These are phyloP conservation scores for Cucurbita moschata DNA, from an alignment of 306 rosid genomes.

Conservation along the genomic window DNA sequence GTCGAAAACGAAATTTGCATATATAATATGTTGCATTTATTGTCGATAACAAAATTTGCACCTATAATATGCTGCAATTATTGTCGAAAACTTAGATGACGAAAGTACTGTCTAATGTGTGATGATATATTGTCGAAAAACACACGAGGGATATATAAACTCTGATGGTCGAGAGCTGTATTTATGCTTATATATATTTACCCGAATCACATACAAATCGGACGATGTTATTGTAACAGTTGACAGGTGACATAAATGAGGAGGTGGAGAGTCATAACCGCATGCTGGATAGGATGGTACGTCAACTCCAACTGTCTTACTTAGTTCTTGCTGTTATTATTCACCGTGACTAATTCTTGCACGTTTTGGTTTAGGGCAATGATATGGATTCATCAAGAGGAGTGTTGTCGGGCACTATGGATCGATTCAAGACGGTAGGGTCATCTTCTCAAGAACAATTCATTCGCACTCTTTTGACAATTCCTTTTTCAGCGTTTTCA, in stretches of 20 bases:
- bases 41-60: background rate
- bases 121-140: background rate
- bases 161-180: background rate
- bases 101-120: background rate
- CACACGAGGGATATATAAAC: background rate
- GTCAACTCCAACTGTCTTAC: conserved; percentile 10
- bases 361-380: conserved; percentile 39
- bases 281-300: conserved; percentile 74
- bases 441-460: background rate
- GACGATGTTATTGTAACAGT: conserved; percentile 26
- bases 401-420: conserved; percentile 81
- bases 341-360: background rate
- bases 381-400: conserved; percentile 98
- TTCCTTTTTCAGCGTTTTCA: background rate
- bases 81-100: background rate
- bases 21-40: background rate
- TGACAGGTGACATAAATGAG: conserved; percentile 89
- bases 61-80: background rate
- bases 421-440: conserved; percentile 77
- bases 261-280: conserved; percentile 88
- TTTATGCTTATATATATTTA: background rate
- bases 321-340: background rate
- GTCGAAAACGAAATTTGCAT: background rate
- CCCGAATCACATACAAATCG: background rate
- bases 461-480: background rate